These are phyloP conservation scores for Mycena galopus DNA, from an alignment of 768 basidiomycete species.

Conservation along the genomic window DNA sequence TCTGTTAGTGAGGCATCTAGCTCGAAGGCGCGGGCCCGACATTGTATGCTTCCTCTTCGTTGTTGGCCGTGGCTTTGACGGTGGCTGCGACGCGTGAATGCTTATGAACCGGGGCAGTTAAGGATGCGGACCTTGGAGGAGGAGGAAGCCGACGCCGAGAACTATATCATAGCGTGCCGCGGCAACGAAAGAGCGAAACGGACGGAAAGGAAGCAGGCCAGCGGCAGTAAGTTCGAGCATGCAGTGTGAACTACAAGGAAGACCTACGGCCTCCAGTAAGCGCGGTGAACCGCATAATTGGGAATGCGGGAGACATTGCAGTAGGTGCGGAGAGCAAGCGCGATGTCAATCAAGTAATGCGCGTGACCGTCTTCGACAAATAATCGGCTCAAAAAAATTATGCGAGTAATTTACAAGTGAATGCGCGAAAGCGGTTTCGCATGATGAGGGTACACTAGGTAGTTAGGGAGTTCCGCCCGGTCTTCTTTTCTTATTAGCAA, in stretches of 20 bases:
- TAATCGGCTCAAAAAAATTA: background rate
- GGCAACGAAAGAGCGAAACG: conserved; percentile 9
- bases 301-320: conserved; percentile 35
- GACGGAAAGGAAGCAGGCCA: conserved; percentile 20
- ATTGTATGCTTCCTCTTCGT: conserved; percentile 67
- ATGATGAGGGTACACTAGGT: background rate
- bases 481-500: conserved; percentile 49
- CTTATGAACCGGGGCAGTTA: conserved; percentile 1
- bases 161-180: conserved; percentile 12
- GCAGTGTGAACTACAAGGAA: conserved; percentile 2
- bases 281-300: conserved; percentile 35
- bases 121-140: conserved; percentile 34
- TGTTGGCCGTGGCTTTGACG: conserved; percentile 66
- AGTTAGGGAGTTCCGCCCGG: conserved; percentile 8
- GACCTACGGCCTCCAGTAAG: conserved; percentile 31
- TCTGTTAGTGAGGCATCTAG: background rate
- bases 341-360: background rate
- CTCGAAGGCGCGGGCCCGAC: conserved; percentile 46
- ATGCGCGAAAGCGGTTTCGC: background rate
- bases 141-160: conserved; percentile 33
- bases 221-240: conserved; percentile 13
- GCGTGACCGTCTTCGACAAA: conserved; percentile 7
- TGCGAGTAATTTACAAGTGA: conserved; percentile 21
- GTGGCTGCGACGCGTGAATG: conserved; percentile 51
- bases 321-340: background rate